Conservation (phyloP, 371 early-diverging fungal genomes). For the Phascolomyces articulosus region DNA sequence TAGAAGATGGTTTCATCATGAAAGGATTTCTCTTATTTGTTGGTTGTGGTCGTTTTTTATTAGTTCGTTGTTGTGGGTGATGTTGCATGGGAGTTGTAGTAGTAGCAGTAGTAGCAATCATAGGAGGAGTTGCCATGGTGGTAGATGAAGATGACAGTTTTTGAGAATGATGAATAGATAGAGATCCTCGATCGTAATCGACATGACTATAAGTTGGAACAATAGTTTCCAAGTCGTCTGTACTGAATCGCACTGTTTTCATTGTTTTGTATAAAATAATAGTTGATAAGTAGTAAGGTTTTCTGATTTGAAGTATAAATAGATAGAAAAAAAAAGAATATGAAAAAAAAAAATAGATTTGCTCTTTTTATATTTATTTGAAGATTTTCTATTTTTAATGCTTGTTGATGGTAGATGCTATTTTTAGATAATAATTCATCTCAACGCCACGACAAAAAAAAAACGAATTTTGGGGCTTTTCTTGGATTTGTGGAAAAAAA, state of each 20-base stretch:
- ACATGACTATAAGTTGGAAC: constrained; percentile 7
- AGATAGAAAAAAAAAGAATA: neutral
- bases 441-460: neutral
- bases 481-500: neutral
- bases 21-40: neutral
- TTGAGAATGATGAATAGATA: neutral
- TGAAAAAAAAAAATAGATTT: neutral
- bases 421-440: neutral
- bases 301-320: too few relatives aligned
- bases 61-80: too few relatives aligned
- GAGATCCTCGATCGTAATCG: constrained; percentile 7
- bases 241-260: constrained; percentile 12
- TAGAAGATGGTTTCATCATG: neutral
- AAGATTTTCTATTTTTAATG: neutral
- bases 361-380: neutral
- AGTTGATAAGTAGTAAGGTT: neutral
- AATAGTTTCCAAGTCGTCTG: constrained; percentile 7
- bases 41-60: neutral
- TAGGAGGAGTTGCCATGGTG: too few relatives aligned
- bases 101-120: too few relatives aligned
- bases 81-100: too few relatives aligned
- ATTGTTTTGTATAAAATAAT: neutral
- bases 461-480: neutral
- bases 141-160: neutral
- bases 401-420: neutral